A percentile compares a stretch with the other conserved stretches of the same genome.
Conservation (phyloP, 2,329 filamentous ascomycete species). For the Colletotrichum tanaceti region DNA sequence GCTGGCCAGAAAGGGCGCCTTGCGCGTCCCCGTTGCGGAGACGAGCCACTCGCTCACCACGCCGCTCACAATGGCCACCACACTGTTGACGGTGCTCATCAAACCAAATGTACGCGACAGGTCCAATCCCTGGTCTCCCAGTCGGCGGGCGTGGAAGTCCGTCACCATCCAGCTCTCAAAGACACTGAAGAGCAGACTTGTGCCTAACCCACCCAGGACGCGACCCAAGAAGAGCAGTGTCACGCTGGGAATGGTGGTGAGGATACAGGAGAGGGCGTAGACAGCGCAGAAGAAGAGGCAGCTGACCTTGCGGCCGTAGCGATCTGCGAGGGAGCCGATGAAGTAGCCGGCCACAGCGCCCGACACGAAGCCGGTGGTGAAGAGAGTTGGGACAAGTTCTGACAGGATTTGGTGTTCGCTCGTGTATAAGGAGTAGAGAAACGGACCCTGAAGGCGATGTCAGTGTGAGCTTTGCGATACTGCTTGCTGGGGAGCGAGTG, state of each 20-base stretch:
- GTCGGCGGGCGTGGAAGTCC: constrained; percentile 59
- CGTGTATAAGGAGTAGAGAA: constrained; percentile 52
- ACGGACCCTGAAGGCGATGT: constrained; percentile 46
- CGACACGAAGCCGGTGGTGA: constrained; percentile 58
- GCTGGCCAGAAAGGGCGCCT: constrained; percentile 60
- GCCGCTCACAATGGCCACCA: constrained; percentile 66
- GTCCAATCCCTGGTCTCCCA: constrained; percentile 54
- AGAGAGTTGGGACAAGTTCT: constrained; percentile 52
- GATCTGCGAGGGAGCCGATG: constrained; percentile 60
- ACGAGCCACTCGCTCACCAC: constrained; percentile 65
- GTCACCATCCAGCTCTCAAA: constrained; percentile 73
- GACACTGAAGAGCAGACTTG: constrained; percentile 67
- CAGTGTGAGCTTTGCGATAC: background rate
- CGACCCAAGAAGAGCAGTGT: constrained; percentile 63
- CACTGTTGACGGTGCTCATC: constrained; percentile 64
- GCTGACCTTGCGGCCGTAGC: constrained; percentile 61
- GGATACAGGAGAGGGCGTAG: constrained; percentile 64
- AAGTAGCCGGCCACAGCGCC: constrained; percentile 58
- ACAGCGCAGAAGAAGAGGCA: constrained; percentile 66
- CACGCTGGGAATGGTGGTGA: constrained; percentile 48
- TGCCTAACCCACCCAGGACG: constrained; percentile 65
- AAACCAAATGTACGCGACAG: constrained; percentile 63
- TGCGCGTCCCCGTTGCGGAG: constrained; percentile 57
- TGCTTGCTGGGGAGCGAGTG: background rate
- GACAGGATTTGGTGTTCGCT: constrained; percentile 48